Percentiles rank a stretch among this genome's conserved stretches.
These are phyloP conservation scores for Paraphoma sp. DNA, from an alignment of 2,329 filamentous ascomycete species.

Conservation along the genomic window DNA sequence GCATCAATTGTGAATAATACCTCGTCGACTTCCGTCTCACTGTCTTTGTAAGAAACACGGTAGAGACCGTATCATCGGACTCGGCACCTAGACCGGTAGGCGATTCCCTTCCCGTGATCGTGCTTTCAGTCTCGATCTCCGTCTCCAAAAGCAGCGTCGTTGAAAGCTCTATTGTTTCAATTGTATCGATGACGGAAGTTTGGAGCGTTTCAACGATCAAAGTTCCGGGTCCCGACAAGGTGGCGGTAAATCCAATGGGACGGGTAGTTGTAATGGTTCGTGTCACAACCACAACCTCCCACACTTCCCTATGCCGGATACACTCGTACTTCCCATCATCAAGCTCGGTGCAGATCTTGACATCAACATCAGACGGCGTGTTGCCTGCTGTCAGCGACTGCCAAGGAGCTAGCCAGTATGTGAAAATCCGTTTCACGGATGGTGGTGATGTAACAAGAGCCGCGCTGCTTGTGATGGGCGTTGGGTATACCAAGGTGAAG, in stretches of 20 bases:
- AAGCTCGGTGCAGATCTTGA: constrained; percentile 50
- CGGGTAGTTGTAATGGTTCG: constrained; percentile 43
- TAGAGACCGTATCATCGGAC: constrained; percentile 11
- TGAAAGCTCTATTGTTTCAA: constrained; percentile 48
- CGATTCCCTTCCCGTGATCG: constrained; percentile 25
- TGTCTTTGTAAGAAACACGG: constrained; percentile 30
- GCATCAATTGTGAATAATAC: constrained; percentile 4
- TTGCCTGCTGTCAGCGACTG: constrained; percentile 49
- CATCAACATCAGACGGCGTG: constrained; percentile 48
- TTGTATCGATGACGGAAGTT: constrained; percentile 46
- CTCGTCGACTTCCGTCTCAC: constrained; percentile 24
- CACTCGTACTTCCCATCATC: constrained; percentile 48
- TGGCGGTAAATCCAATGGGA: constrained; percentile 49
- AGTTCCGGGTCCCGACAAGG: constrained; percentile 40
- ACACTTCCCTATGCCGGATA: constrained; percentile 51
- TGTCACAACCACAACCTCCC: constrained; percentile 50
- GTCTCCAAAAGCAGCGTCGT: constrained; percentile 49
- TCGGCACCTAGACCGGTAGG: constrained; percentile 4
- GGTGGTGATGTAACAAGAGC: constrained; percentile 47
- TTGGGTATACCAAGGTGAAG: constrained; percentile 49
- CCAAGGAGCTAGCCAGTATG: constrained; percentile 55
- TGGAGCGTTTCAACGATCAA: constrained; percentile 50
- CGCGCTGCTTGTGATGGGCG: constrained; percentile 15
- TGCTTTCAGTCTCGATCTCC: constrained; percentile 44
- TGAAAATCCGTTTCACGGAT: constrained; percentile 48